Conservation (phyloP, 2,329 filamentous ascomycete genomes). For the Botrytis fragariae region DNA sequence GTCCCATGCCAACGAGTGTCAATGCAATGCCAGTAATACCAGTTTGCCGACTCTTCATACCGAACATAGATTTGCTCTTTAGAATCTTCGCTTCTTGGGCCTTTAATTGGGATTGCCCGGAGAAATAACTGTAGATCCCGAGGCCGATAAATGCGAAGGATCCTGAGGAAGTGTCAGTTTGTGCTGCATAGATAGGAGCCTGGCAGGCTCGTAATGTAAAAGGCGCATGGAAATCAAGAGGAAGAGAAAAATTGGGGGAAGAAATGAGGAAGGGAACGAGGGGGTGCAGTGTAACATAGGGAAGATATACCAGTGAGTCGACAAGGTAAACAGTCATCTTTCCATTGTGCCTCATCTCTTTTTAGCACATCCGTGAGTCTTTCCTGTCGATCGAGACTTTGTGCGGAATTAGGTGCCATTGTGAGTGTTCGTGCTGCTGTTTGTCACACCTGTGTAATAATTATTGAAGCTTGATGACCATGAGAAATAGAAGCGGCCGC, state of each 20-base stretch:
- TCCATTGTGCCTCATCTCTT: conserved; percentile 27
- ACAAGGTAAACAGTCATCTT: conserved; percentile 43
- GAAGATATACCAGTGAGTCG: conserved; percentile 34
- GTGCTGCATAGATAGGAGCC: background rate
- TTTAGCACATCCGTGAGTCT: conserved; percentile 31
- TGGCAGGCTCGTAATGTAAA: background rate
- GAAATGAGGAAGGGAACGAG: too few species aligned
- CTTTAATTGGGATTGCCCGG: conserved; percentile 69
- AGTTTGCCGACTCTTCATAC: conserved; percentile 66
- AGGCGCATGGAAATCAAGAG: background rate
- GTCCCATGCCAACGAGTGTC: conserved; percentile 64
- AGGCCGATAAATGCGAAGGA: conserved; percentile 73
- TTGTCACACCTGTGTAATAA: background rate
- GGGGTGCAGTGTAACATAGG: background rate
- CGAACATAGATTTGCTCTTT: conserved; percentile 66
- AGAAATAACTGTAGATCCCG: conserved; percentile 73
- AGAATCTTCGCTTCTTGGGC: conserved; percentile 64
- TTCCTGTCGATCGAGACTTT: conserved; percentile 31
- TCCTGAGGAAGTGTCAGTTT: conserved; percentile 47
- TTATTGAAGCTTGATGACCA: conserved; percentile 3
- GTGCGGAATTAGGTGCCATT: background rate
- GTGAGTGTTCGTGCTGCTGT: background rate
- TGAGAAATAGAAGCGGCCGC: conserved; percentile 25
- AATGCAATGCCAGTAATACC: conserved; percentile 68
- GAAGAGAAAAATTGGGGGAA: background rate